Conservation (phyloP, 257 asterid species). For the Plantago major region DNA sequence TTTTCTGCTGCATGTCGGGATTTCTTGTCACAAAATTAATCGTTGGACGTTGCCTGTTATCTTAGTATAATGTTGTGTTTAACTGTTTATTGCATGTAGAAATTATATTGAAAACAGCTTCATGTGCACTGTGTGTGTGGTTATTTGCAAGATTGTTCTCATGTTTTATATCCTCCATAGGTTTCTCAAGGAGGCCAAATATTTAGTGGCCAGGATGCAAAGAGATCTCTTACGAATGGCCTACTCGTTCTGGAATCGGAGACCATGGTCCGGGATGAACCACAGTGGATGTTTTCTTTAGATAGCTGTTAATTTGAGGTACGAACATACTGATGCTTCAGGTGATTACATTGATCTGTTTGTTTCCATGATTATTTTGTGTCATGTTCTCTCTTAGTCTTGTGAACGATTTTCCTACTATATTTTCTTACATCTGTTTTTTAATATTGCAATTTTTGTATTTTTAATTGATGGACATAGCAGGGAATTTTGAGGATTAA, state of each 20-base stretch:
- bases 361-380: too few species aligned
- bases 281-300: slow-evolving; percentile 46
- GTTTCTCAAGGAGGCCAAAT: slow-evolving; percentile 96
- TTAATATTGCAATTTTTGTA: too few species aligned
- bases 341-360: not conserved
- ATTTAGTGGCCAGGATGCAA: slow-evolving; percentile 96
- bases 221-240: slow-evolving; percentile 85
- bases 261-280: slow-evolving; percentile 99
- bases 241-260: slow-evolving; percentile 94
- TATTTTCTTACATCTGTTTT: too few species aligned
- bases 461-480: too few species aligned
- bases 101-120: not conserved
- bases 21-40: slow-evolving; percentile 8
- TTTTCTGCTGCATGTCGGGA: slow-evolving; percentile 15
- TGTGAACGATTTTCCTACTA: too few species aligned
- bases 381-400: too few species aligned
- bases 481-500: too few species aligned
- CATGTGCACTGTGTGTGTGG: not conserved
- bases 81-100: slow-evolving; percentile 6
- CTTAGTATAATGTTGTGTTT: not conserved
- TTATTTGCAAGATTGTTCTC: slow-evolving; percentile 13
- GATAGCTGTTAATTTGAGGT: not conserved
- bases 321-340: not conserved
- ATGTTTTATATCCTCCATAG: slow-evolving; percentile 36
- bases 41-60: not conserved